Conservation (phyloP, 352 stramenopile genomes). For the Globisporangium nodosum region DNA sequence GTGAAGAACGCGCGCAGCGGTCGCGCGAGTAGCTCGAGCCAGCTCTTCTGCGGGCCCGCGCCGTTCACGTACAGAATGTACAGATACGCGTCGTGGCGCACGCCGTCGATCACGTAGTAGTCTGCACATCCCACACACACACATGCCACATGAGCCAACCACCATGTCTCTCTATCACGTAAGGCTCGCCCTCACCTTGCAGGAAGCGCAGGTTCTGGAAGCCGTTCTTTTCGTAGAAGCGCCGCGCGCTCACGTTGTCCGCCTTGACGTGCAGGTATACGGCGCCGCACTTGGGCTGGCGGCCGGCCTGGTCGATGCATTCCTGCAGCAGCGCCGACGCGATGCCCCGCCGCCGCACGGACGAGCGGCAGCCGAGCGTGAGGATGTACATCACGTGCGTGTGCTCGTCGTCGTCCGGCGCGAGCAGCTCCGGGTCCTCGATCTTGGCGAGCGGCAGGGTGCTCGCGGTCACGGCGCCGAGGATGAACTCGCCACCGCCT, state of each 20-base stretch:
- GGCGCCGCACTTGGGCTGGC: conserved; percentile 77
- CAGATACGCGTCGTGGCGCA: conserved; percentile 75
- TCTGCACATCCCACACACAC: conserved; percentile 26
- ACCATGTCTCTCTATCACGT: too few relatives aligned
- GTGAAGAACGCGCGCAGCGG: conserved; percentile 57
- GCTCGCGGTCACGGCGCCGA: conserved; percentile 90
- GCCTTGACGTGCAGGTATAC: conserved; percentile 97
- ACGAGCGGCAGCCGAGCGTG: conserved; percentile 86
- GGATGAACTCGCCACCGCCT: conserved; percentile 40
- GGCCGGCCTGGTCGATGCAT: conserved; percentile 81
- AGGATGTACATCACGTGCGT: conserved; percentile 96
- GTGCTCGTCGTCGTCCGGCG: conserved; percentile 51
- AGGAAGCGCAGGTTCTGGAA: conserved; percentile 93
- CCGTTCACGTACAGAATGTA: conserved; percentile 87
- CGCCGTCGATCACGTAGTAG: conserved; percentile 85
- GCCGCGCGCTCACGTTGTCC: conserved; percentile 91
- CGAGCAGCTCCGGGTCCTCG: conserved; percentile 56
- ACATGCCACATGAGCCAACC: neutral
- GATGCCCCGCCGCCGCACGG: conserved; percentile 87
- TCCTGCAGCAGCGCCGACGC: conserved; percentile 87
- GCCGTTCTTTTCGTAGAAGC: conserved; percentile 96
- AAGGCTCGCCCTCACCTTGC: conserved; percentile 43
- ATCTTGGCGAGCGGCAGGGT: conserved; percentile 70
- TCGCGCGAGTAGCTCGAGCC: conserved; percentile 64
- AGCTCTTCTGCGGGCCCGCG: conserved; percentile 44